phyloP scores from a whole-genome alignment of 768 basidiomycete species.

The Boletus subparvulus region DNA sequence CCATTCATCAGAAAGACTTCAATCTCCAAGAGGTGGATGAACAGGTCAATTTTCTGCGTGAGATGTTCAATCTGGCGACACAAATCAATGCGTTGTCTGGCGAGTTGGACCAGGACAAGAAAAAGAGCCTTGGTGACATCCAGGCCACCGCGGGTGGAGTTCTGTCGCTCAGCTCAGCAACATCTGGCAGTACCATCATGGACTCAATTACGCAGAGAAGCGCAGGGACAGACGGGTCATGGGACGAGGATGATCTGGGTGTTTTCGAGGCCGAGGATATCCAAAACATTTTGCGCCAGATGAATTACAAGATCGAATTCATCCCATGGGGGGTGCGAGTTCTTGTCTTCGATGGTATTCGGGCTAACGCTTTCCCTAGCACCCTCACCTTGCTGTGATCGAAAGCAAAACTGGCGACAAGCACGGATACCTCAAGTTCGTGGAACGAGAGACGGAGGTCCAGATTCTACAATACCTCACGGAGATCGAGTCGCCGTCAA shows the following conservation, averaged over 20 bases:
- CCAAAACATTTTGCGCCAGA: neutral
- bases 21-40: neutral
- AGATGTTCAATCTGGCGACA: constrained; percentile 14
- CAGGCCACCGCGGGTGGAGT: neutral
- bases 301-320: neutral
- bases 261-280: constrained; percentile 2
- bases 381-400: constrained; percentile 12
- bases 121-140: neutral
- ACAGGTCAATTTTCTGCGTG: constrained; percentile 3
- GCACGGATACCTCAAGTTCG: constrained; percentile 14
- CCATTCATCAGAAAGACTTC: neutral
- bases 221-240: neutral
- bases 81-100: neutral
- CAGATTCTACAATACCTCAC: constrained; percentile 8
- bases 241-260: neutral
- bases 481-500: neutral
- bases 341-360: neutral
- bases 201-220: too few relatives aligned
- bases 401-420: neutral
- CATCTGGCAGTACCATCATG: too few relatives aligned
- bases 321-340: neutral
- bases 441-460: constrained; percentile 1
- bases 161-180: neutral
- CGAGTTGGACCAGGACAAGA: constrained; percentile 1
- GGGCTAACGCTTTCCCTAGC: constrained; percentile 1